Evolutionary conservation across 2,329 filamentous ascomycete genomes (phyloP), one percentile per base, ranked within the genome.

Genomic region (Pseudogymnoascus sp.): DNA sequence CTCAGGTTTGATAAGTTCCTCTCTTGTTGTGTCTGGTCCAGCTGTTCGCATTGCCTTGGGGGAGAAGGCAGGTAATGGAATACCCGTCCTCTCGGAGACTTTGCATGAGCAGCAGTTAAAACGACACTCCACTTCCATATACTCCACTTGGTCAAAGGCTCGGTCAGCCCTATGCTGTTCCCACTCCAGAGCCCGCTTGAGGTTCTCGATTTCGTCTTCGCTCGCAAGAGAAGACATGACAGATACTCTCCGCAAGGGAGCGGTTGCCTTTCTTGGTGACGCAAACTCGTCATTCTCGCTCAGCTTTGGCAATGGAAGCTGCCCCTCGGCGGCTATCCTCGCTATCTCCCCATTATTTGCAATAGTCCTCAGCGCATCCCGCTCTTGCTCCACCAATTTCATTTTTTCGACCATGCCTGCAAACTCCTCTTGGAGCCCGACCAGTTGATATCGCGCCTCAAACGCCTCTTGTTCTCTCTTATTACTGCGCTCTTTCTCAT

Each of bases 281-380:
- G 79, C 80, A 67, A 88, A 84, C 64, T 88, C 84, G 64, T 86
- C 85, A 35, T 84, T 79, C 12, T 81, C 79, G 11, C 78, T 69
- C n/a, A 78, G 77, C 5, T 75, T 72, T 1, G 88, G 88, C 11
- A 91, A 76, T 2, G 88, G 85, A 61, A 91, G 82, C 49, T 80
- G 82, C 16, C 87, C 88, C 71, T 91, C 87, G 22, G 87, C 85
- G 2, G 89, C 88, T 61, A 91, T 87, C 59, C 86, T 82, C 19
- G 86, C 83, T 23, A 91, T 82, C 71, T 91, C 88, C 69, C 91
- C 88, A 68, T 89, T 88, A 75, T 88, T 82, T 33, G 89, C 82
- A 60, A 86, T 85, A 2, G 83, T 86, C 75, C 88, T 90, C 70
- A 90, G 82, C 2, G 87, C 84, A 72, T 91, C 88, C 6, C 88